A percentile compares a stretch with the other conserved stretches of the same genome.
Evolutionary conservation across 1,284 basidiomycete species (phyloP).

Genomic region (Heterobasidion parviporum): DNA sequence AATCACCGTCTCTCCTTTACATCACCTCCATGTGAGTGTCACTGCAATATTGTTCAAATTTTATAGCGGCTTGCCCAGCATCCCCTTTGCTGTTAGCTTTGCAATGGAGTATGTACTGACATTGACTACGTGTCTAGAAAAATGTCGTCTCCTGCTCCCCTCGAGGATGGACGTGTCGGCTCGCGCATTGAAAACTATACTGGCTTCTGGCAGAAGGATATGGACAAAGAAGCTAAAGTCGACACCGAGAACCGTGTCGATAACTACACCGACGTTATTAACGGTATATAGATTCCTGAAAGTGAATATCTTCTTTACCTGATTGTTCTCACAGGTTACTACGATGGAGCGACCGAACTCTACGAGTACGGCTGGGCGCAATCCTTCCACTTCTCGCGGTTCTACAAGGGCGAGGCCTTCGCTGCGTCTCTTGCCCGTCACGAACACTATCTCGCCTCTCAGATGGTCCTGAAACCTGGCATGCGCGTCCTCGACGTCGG

Average conservation of each 20-base stretch:
- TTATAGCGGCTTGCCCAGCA: too few relatives aligned
- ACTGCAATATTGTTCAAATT: too few relatives aligned
- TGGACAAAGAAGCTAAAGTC: conserved; percentile 57
- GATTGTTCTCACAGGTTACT: conserved; percentile 61
- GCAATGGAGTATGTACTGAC: too few relatives aligned
- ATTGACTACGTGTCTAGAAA: neutral
- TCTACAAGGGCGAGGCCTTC: conserved; percentile 94
- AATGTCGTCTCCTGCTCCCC: neutral
- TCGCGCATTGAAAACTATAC: conserved; percentile 88
- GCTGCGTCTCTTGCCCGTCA: conserved; percentile 82
- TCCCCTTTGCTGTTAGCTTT: too few relatives aligned
- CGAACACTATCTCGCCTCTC: conserved; percentile 92
- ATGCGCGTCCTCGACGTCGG: conserved; percentile 98
- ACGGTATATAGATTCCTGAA: conserved; percentile 47
- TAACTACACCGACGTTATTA: conserved; percentile 91
- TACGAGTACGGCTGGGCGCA: conserved; percentile 96
- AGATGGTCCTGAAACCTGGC: conserved; percentile 77
- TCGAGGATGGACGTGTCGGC: conserved; percentile 67
- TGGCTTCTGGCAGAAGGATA: conserved; percentile 90
- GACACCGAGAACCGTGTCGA: conserved; percentile 75
- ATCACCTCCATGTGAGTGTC: too few relatives aligned
- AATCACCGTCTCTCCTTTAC: too few relatives aligned
- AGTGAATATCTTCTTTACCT: neutral
- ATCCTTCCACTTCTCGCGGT: conserved; percentile 99
- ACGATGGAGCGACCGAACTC: conserved; percentile 93